phyloP scores from a whole-genome alignment of 2,329 filamentous ascomycete genomes.

The Aspergillus sp. region DNA sequence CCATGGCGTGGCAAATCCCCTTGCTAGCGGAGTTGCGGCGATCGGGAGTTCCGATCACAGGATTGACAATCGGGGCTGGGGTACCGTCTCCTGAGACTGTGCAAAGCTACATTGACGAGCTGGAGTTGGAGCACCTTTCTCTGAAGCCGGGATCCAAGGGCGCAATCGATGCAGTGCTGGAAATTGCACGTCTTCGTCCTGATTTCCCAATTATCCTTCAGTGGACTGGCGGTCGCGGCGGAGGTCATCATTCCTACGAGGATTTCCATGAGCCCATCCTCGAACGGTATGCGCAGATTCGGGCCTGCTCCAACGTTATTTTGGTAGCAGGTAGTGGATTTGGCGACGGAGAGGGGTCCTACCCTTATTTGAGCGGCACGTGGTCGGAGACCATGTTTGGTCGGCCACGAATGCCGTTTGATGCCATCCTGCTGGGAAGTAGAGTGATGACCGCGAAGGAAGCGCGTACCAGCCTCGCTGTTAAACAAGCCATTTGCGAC shows the following conservation, averaged over 20 bases:
- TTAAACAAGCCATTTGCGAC: neutral
- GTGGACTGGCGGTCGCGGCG: conserved; percentile 1
- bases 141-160: neutral
- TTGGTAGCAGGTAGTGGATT: neutral
- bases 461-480: neutral
- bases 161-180: neutral
- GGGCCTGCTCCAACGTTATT: neutral
- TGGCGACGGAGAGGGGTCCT: neutral
- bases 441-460: conserved; percentile 1
- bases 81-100: neutral
- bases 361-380: conserved; percentile 1
- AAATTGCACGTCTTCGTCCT: neutral
- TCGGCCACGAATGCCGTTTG: neutral
- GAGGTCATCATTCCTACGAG: conserved; percentile 3
- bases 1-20: conserved; percentile 6
- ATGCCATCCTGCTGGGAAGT: neutral
- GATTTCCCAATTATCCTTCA: neutral
- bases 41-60: neutral
- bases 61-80: conserved; percentile 1
- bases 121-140: neutral
- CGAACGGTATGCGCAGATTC: neutral
- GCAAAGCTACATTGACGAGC: neutral
- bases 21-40: neutral
- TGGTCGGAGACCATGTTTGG: neutral
- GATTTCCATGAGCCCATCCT: conserved; percentile 3